Base-by-base conservation (phyloP, 1,284 basidiomycete species). In the Cryptococcus hybrid region DNA sequence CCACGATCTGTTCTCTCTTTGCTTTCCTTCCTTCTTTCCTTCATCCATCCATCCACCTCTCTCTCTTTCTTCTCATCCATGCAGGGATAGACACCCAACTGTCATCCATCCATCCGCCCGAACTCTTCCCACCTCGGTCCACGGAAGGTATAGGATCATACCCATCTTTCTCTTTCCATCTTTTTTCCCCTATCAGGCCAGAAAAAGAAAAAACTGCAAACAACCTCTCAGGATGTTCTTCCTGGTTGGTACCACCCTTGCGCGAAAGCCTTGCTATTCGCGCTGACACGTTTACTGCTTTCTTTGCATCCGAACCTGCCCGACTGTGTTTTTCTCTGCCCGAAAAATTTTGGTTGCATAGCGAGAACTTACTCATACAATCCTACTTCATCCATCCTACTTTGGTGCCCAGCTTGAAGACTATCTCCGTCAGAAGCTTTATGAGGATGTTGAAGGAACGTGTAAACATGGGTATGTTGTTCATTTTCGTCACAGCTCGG, bases 401-500 rank as follows among this genome's bases (percentile, higher is more conserved):
- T 99, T 98, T 75, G 95, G 95, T 12, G 92, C 95, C 5, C 88
- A 90, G 61, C 93, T 98, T 85, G 84, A 91, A 59, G 88, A 90
- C 64, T 96, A 92, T 79, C 85, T 99, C 58, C 87, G 92, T 74
- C 88, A 88, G 56, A 96, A 97, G 78, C 84, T 99, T 30, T 92
- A 94, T 74, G 86, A 91, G 18, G 94, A 98, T 75, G 94, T 98
- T 58, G 95, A 99, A 78, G 95, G 95, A 40, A 97, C 94, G 51
- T 98, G 95, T 74, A 87, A 90, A 70, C 91, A 94, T 66, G 94
- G 93, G 60, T 79, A 37, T 69, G 76, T 24, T 48, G 38, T 5
- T 51, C 48, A 36, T 48, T 11, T 43, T 38, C 13, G 15, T 24
- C 24, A 15, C 13, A 15, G 15, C 3, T 30, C 30, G 30, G 30